Percentiles rank a stretch among this genome's conserved stretches.
Conservation (phyloP, 306 rosid species). For the Abrus pulchellus region DNA sequence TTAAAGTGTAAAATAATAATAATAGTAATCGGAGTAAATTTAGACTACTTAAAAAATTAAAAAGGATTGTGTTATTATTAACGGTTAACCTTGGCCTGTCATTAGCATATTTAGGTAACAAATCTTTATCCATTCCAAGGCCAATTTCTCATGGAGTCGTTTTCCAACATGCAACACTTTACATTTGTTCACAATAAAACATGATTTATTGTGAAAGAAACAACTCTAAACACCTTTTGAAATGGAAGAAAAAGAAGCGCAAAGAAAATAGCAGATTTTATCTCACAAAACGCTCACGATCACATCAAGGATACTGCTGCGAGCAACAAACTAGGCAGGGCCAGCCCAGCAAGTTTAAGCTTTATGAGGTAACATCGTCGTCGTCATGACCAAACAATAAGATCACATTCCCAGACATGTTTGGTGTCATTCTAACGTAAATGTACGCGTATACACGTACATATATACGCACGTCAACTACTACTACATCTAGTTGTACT, state of each 20-base stretch:
- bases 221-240: constrained; percentile 18
- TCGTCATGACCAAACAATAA: constrained; percentile 42
- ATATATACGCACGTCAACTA: not conserved
- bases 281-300: not conserved
- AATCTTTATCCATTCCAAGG: not conserved
- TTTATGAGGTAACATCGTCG: constrained; percentile 47
- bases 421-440: constrained; percentile 31
- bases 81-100: not conserved
- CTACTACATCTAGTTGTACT: not conserved
- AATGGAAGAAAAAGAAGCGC: not conserved
- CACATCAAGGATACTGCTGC: constrained; percentile 37
- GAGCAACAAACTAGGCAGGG: constrained; percentile 34
- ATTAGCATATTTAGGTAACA: not conserved
- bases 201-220: constrained; percentile 40
- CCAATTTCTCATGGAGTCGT: not conserved
- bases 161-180: not conserved
- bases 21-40: no score
- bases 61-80: no score
- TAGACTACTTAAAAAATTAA: no score
- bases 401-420: constrained; percentile 47
- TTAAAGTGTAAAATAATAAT: no score
- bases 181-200: constrained; percentile 15
- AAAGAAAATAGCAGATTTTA: not conserved
- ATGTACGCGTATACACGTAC: constrained; percentile 21
- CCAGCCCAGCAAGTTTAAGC: constrained; percentile 20